Percentiles rank a stretch among this genome's conserved stretches.
Conservation (phyloP, 805 yeast genomes). For the Starmerella floricola region DNA sequence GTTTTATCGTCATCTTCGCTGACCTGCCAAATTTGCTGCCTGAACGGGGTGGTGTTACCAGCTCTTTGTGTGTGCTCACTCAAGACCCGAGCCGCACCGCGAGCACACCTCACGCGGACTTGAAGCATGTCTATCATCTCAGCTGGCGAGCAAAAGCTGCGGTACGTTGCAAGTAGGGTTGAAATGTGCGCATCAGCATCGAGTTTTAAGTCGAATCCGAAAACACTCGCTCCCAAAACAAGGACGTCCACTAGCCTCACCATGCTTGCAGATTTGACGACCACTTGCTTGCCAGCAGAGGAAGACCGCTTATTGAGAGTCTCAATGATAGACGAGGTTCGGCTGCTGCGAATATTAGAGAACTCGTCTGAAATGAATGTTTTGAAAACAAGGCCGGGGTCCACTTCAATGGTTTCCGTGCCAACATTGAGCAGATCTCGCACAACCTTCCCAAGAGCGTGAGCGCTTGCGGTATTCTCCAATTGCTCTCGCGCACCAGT, state of each 20-base stretch:
- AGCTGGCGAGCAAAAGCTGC: conserved; percentile 51
- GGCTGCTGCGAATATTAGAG: conserved; percentile 27
- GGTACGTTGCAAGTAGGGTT: conserved; percentile 57
- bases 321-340: conserved; percentile 36
- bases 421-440: conserved; percentile 56
- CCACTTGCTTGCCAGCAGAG: conserved; percentile 29
- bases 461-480: conserved; percentile 29
- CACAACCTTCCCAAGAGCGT: conserved; percentile 42
- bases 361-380: conserved; percentile 33
- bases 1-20: conserved; percentile 3
- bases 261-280: conserved; percentile 55
- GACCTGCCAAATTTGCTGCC: conserved; percentile 7
- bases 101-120: conserved; percentile 48
- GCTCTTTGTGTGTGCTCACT: not conserved
- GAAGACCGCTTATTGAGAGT: conserved; percentile 30
- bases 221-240: conserved; percentile 57
- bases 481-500: conserved; percentile 29
- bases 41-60: not conserved
- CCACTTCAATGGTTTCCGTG: conserved; percentile 43
- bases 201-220: conserved; percentile 36
- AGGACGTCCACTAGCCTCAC: conserved; percentile 70
- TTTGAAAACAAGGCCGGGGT: conserved; percentile 48
- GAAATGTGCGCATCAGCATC: conserved; percentile 53
- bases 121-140: conserved; percentile 42
- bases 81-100: conserved; percentile 38